Evolutionary conservation across 2,329 filamentous ascomycete genomes (phyloP), one percentile per base, ranked within the genome.

Genomic region (Triangularia setosa): DNA sequence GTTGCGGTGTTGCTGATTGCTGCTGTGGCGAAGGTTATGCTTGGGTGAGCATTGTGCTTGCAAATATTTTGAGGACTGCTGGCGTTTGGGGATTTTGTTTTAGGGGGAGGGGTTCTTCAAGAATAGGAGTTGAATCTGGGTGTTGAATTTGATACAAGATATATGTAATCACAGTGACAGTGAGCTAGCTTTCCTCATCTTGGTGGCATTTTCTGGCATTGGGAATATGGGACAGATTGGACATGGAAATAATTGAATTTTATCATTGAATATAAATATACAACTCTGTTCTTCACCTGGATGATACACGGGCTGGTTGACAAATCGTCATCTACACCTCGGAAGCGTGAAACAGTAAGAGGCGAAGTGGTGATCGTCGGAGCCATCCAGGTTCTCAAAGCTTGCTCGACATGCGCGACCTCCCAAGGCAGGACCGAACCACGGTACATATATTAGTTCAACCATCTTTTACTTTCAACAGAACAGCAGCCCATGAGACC

Each of bases 1-100:
- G 77, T 97, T 18, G 80, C 91, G 0, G 82, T 91, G 14, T 80
- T 90, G 25, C 79, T 97, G 21, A 79, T 88, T 3, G 85, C 91
- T 23, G 85, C 96, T 80, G 79, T 97, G 23, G 65, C 86, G 63
- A 88, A 85, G 72, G 78, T 87, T 27, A 69, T 84, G 16, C n/a
- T 72, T 27, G 63, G 58, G 55, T 72, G 61, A 69, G 28, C 6
- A 54, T 33, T 11, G 16, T 40, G 35, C 6, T 21, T 48, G 40
- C 40, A 21, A 21, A 9, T 3, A 14, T 21, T 21, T 40, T 35
- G 27, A 14, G 35, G 7, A 8, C 11, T 48, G 40, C 11, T 48
- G 40, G 40, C 40, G 40, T 48, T 48, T n/a, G 7, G 6, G n/a
- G n/a, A n/a, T n/a, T n/a, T 48, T 48, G 40, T 9, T 48, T 21